Conservation (phyloP, 257 asterid species). For the Lavandula angustifolia region DNA sequence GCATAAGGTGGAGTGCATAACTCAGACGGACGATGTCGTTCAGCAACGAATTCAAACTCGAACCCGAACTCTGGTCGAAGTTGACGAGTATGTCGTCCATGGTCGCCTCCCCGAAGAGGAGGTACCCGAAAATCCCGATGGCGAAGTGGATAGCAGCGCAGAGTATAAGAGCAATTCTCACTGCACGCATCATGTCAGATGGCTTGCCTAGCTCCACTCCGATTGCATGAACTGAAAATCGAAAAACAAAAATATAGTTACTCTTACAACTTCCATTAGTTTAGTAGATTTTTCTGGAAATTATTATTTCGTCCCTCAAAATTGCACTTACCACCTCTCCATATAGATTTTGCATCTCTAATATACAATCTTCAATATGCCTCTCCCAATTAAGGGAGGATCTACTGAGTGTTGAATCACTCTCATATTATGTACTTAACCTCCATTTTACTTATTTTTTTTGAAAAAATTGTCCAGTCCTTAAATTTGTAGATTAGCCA, state of each 20-base stretch:
- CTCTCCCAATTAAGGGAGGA: no score
- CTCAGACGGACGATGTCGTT: slow-evolving; percentile 71
- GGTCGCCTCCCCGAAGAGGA: slow-evolving; percentile 84
- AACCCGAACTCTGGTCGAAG: slow-evolving; percentile 59
- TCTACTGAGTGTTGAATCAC: no score
- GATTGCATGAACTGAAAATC: slow-evolving; percentile 82
- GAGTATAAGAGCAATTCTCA: slow-evolving; percentile 64
- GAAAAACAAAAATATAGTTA: neutral
- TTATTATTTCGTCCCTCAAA: no score
- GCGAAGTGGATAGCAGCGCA: slow-evolving; percentile 70
- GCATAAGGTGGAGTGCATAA: slow-evolving; percentile 80
- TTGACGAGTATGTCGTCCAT: slow-evolving; percentile 89
- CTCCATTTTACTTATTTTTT: no score
- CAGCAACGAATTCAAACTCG: slow-evolving; percentile 48
- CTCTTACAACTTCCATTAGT: no score
- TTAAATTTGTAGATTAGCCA: no score
- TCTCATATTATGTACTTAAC: no score
- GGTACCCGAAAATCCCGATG: slow-evolving; percentile 89
- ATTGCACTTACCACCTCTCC: no score
- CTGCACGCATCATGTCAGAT: slow-evolving; percentile 64
- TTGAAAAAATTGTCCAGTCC: no score
- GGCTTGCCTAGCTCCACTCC: slow-evolving; percentile 85
- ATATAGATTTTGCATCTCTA: no score
- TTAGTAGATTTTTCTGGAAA: no score
- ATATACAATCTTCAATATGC: no score